These are phyloP conservation scores for Citrus mangshanensis DNA, from an alignment of 345 rosid species.

Conservation along the genomic window DNA sequence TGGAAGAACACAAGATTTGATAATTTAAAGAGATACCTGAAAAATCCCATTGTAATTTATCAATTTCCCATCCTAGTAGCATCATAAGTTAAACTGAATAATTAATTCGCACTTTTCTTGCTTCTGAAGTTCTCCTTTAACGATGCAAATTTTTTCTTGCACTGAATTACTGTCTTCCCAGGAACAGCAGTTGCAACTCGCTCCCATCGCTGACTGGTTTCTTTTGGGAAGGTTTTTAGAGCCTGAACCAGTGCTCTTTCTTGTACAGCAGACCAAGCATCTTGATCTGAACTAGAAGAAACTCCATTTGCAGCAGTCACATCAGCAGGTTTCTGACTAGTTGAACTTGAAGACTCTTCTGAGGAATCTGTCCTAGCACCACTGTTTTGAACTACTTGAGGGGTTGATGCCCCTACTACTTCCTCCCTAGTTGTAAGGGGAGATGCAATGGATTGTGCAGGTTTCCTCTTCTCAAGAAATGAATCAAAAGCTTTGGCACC, in stretches of 20 bases:
- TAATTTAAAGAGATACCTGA: background rate
- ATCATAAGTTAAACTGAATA: background rate
- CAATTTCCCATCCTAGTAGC: background rate
- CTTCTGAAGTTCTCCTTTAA: conserved; percentile 82
- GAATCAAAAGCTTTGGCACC: conserved; percentile 86
- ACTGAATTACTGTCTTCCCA: conserved; percentile 83
- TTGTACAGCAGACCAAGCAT: conserved; percentile 90
- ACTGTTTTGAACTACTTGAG: conserved; percentile 28
- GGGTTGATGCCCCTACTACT: conserved; percentile 31
- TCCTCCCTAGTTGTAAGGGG: conserved; percentile 92
- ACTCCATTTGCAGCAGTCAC: conserved; percentile 30
- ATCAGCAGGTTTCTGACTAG: conserved; percentile 36
- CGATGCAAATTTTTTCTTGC: conserved; percentile 85
- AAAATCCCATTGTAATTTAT: background rate
- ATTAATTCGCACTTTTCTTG: conserved; percentile 56
- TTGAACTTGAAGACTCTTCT: conserved; percentile 37
- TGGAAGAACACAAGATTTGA: background rate
- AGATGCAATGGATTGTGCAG: conserved; percentile 61
- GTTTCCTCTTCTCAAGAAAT: conserved; percentile 95
- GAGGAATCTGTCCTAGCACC: conserved; percentile 17
- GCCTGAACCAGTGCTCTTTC: conserved; percentile 95
- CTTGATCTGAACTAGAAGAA: conserved; percentile 63
- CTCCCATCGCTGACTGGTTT: conserved; percentile 92
- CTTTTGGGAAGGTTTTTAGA: conserved; percentile 93
- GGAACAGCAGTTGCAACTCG: conserved; percentile 97